These are phyloP conservation scores for Fraxinus americana DNA, from an alignment of 257 asterid genomes.

Conservation along the genomic window DNA sequence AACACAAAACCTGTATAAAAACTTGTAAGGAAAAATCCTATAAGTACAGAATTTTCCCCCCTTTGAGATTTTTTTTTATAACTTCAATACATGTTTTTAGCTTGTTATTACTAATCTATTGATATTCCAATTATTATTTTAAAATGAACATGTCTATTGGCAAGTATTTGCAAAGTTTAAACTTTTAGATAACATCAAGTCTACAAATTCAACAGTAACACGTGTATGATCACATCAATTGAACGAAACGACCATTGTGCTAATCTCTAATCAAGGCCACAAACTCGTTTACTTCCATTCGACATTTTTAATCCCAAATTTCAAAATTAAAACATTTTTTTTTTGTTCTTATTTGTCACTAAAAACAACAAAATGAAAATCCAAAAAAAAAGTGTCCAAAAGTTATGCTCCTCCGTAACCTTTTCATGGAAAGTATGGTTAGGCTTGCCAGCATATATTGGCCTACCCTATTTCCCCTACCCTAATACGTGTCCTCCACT, in stretches of 20 bases:
- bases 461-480: neutral
- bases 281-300: neutral
- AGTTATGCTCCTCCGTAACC: neutral
- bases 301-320: neutral
- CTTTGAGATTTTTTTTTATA: no score
- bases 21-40: no score
- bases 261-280: neutral
- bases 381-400: neutral
- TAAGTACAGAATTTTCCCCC: no score
- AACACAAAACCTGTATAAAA: no score
- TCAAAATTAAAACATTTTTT: neutral
- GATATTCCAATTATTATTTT: no score
- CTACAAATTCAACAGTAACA: no score
- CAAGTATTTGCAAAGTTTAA: neutral
- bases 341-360: neutral
- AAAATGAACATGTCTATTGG: no score
- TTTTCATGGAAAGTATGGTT: neutral
- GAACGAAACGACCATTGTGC: neutral
- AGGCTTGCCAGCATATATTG: neutral
- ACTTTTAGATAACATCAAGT: no score
- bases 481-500: neutral
- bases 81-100: no score
- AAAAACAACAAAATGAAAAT: neutral
- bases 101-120: no score
- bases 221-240: no score